Conservation (phyloP, 2,329 filamentous ascomycete species). For the Phialemoniopsis sp. region DNA sequence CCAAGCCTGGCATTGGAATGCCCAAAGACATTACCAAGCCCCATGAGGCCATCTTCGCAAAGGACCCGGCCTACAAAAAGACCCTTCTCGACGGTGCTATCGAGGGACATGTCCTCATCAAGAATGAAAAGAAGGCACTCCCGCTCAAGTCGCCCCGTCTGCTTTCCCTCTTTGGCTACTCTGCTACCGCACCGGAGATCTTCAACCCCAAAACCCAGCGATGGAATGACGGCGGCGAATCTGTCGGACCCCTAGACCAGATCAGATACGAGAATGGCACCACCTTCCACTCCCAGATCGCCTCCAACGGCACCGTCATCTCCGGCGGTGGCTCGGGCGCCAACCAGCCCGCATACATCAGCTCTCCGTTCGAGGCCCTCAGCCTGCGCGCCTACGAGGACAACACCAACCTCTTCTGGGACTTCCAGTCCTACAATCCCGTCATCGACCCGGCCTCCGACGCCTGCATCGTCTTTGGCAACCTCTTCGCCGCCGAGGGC, state of each 20-base stretch:
- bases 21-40: slow-evolving; percentile 38
- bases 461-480: slow-evolving; percentile 57
- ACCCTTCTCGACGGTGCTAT: slow-evolving; percentile 47
- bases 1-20: slow-evolving; percentile 44
- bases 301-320: slow-evolving; percentile 35
- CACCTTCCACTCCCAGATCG: slow-evolving; percentile 30
- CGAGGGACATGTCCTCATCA: slow-evolving; percentile 59
- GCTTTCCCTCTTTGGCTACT: slow-evolving; percentile 57
- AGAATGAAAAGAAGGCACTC: slow-evolving; percentile 50
- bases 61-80: slow-evolving; percentile 36
- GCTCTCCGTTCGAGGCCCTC: slow-evolving; percentile 50
- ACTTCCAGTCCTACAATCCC: slow-evolving; percentile 9
- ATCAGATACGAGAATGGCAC: slow-evolving; percentile 16
- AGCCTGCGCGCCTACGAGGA: slow-evolving; percentile 34
- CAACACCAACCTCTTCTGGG: slow-evolving; percentile 41
- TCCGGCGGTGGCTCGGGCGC: slow-evolving; percentile 44
- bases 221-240: slow-evolving; percentile 19
- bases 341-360: slow-evolving; percentile 38
- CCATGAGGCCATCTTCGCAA: slow-evolving; percentile 48
- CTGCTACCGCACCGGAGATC: slow-evolving; percentile 37
- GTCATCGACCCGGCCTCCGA: slow-evolving; percentile 4
- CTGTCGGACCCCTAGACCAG: not conserved
- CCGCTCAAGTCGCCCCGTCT: slow-evolving; percentile 44
- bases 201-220: slow-evolving; percentile 24
- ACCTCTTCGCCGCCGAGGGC: slow-evolving; percentile 56